Evolutionary conservation across 331 rosid genomes (phyloP).

Genomic region (Rhamnella rubrinervis): DNA sequence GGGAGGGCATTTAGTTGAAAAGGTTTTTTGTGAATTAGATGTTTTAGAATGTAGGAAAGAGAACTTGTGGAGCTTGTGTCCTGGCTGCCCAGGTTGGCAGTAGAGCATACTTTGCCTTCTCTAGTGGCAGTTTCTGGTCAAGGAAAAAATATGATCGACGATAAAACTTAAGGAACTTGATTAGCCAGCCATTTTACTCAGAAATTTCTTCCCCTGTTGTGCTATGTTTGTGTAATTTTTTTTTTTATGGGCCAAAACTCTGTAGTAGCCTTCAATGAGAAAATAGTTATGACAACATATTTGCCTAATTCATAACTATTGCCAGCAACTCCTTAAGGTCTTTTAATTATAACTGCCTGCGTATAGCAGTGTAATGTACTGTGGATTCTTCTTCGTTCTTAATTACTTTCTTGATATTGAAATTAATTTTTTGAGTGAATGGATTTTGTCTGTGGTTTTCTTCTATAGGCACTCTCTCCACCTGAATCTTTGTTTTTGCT

Average conservation of each 20-base stretch:
- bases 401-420: background rate
- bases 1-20: conserved; percentile 44
- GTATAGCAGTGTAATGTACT: background rate
- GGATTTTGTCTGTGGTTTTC: background rate
- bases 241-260: conserved; percentile 35
- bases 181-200: conserved; percentile 38
- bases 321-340: conserved; percentile 6
- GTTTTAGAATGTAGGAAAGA: conserved; percentile 39
- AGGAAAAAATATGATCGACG: conserved; percentile 42
- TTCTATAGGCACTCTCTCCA: too few species aligned
- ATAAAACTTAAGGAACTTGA: conserved; percentile 42
- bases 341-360: conserved; percentile 5
- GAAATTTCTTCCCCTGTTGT: conserved; percentile 9
- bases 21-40: conserved; percentile 56
- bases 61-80: conserved; percentile 56
- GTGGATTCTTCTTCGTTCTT: conserved; percentile 1
- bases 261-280: conserved; percentile 33
- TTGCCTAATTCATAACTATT: conserved; percentile 6
- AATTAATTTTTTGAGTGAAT: background rate
- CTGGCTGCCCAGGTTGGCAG: conserved; percentile 99
- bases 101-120: conserved; percentile 70
- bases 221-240: too few species aligned
- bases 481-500: background rate
- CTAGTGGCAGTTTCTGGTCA: conserved; percentile 94
- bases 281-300: conserved; percentile 1